Conservation (phyloP, 2,329 filamentous ascomycete species). For the Diplodia scrobiculata region DNA sequence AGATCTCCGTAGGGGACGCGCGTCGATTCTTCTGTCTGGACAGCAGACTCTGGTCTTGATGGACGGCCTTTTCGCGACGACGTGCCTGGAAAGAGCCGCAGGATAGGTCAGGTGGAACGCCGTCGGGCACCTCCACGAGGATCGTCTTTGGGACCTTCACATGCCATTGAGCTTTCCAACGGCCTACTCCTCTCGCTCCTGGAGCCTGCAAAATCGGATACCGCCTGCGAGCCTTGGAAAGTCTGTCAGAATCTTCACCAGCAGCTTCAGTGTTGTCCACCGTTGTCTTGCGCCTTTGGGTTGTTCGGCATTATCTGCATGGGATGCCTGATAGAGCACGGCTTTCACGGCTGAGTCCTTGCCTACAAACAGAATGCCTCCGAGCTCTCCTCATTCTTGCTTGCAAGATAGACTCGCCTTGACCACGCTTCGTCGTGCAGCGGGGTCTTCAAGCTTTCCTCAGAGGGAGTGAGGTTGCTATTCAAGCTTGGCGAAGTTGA, state of each 20-base stretch:
- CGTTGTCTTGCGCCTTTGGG: conserved; percentile 30
- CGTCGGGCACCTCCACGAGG: conserved; percentile 55
- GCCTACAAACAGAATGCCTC: conserved; percentile 51
- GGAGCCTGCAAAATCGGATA: conserved; percentile 42
- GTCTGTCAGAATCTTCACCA: conserved; percentile 34
- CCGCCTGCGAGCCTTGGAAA: conserved; percentile 36
- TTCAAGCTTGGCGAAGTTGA: conserved; percentile 41
- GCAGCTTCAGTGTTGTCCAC: conserved; percentile 39
- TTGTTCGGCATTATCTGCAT: neutral
- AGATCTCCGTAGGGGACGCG: conserved; percentile 75
- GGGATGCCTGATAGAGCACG: conserved; percentile 42
- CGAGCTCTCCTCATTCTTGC: conserved; percentile 36
- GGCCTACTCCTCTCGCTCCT: conserved; percentile 4
- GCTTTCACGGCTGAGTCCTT: conserved; percentile 36
- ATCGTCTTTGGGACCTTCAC: conserved; percentile 56
- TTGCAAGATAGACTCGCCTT: conserved; percentile 59
- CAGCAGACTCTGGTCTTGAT: conserved; percentile 67
- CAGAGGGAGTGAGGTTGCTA: conserved; percentile 41
- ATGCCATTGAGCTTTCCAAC: conserved; percentile 32
- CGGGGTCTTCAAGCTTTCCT: conserved; percentile 55
- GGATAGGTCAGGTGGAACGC: conserved; percentile 56
- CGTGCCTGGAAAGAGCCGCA: conserved; percentile 39
- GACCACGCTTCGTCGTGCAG: conserved; percentile 55
- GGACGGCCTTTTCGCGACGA: conserved; percentile 58
- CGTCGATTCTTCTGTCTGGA: conserved; percentile 72